A percentile compares a stretch with the other conserved stretches of the same genome.
Evolutionary conservation across 2,329 filamentous ascomycete genomes (phyloP).

Genomic region (Aspergillus sp.): DNA sequence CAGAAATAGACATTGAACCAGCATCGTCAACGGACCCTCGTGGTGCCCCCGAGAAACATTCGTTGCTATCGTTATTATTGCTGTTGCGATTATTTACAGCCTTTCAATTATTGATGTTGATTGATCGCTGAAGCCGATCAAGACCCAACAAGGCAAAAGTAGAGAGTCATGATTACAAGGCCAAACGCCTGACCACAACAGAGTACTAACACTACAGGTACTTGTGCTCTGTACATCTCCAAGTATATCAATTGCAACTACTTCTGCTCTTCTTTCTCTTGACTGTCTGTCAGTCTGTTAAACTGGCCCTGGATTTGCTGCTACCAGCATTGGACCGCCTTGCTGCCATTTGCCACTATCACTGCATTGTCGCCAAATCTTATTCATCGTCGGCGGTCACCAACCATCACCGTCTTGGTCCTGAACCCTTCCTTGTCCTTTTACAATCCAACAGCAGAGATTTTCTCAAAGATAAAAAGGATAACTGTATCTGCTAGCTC

Average conservation of each 20-base stretch:
- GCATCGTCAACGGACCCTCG: no score
- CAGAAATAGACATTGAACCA: not conserved
- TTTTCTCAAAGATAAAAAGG: not conserved
- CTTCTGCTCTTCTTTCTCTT: not conserved
- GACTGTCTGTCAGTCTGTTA: not conserved
- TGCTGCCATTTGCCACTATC: no score
- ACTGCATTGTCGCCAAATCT: not conserved
- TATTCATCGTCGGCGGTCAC: constrained; percentile 2
- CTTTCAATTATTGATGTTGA: no score
- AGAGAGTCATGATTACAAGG: no score
- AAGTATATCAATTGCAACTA: not conserved
- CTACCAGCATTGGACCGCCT: no score
- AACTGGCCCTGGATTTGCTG: no score
- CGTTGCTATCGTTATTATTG: no score
- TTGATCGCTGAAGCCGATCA: no score
- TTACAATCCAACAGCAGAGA: not conserved
- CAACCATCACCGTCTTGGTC: not conserved
- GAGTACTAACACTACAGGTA: not conserved
- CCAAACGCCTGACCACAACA: not conserved
- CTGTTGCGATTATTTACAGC: no score
- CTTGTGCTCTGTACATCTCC: not conserved
- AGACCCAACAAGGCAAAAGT: no score
- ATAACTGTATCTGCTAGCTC: not conserved
- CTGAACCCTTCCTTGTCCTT: not conserved
- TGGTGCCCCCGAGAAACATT: no score